Percentiles rank a stretch among this genome's conserved stretches.
These are phyloP conservation scores for Onygenales sp. DNA, from an alignment of 2,329 filamentous ascomycete genomes.

Conservation along the genomic window DNA sequence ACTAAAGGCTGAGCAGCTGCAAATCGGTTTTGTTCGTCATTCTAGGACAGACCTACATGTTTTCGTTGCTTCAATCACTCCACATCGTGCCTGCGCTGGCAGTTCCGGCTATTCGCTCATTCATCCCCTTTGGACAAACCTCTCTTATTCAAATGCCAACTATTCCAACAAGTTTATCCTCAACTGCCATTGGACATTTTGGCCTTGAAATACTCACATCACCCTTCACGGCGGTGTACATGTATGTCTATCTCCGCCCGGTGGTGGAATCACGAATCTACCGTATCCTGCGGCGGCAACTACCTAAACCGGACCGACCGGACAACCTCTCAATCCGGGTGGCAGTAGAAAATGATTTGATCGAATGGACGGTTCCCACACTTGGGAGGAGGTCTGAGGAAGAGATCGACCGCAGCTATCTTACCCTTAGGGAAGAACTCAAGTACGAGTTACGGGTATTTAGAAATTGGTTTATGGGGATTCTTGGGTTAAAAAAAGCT, in stretches of 20 bases:
- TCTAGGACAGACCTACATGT: constrained; percentile 33
- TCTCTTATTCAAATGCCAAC: constrained; percentile 26
- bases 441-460: constrained; percentile 25
- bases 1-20: constrained; percentile 21
- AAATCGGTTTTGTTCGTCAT: constrained; percentile 26
- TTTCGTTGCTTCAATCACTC: constrained; percentile 33
- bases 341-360: constrained; percentile 33
- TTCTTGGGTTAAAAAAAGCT: constrained; percentile 17
- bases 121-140: constrained; percentile 28
- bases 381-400: constrained; percentile 32
- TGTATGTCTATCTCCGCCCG: constrained; percentile 28
- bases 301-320: constrained; percentile 32
- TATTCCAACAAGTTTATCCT: constrained; percentile 20
- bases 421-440: constrained; percentile 28
- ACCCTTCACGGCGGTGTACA: constrained; percentile 26
- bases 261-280: constrained; percentile 31
- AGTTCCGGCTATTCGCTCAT: constrained; percentile 21
- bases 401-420: constrained; percentile 26
- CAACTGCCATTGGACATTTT: constrained; percentile 18
- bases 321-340: constrained; percentile 34
- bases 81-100: constrained; percentile 27
- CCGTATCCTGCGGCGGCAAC: constrained; percentile 27
- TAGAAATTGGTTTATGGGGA: constrained; percentile 22
- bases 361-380: constrained; percentile 34
- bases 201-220: constrained; percentile 20